Evolutionary conservation across 371 early-diverging fungal species (phyloP), one percentile per base, ranked within the genome.

Genomic region (Lichtheimia corymbifera): DNA sequence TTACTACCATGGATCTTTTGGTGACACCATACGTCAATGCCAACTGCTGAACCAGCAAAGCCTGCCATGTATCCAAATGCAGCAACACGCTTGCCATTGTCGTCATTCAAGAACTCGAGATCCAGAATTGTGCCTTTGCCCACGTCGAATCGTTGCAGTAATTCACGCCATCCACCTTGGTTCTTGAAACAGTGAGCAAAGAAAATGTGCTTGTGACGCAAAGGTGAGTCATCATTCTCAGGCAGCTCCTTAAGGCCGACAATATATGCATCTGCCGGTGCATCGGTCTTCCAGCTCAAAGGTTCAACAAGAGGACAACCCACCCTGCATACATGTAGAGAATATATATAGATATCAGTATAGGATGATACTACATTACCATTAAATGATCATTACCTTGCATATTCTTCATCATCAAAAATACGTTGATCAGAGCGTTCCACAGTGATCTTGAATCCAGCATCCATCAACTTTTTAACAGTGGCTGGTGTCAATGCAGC

Each of bases 31-130:
- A 93, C 84, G 70, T 95, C 94, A 62, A 97, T 83, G 45, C 90
- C 96, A 52, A 97, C 84, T 15, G 98, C 97, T 25, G 93, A 73
- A 30, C 98, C 98, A 20, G 97, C 94, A 70, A 93, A 98, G 13
- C 97, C 98, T 44, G 98, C 98, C 76, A 95, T 91, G 77, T 92
- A 98, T 45, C 97, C 98, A 67, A 95, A 98, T 4, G 98, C 98
- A 56, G 98, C 97, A 22, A 98, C 95, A 62, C 98, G 89, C 53
- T 97, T 89, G 78, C 80, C 89, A n/a, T 79, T 76, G n/a, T 87
- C 86, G 71, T 96, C 93, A 50, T 84, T 79, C 79, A 98, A 75
- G 74, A 97, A 98, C 79, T 98, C 98, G 42, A 98, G 81, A 74
- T 96, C 98, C 51, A 95, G 80, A 63, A 98, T 83, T 18, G 88